phyloP scores from a whole-genome alignment of 352 stramenopile species.

The Phytopythium vexans region DNA sequence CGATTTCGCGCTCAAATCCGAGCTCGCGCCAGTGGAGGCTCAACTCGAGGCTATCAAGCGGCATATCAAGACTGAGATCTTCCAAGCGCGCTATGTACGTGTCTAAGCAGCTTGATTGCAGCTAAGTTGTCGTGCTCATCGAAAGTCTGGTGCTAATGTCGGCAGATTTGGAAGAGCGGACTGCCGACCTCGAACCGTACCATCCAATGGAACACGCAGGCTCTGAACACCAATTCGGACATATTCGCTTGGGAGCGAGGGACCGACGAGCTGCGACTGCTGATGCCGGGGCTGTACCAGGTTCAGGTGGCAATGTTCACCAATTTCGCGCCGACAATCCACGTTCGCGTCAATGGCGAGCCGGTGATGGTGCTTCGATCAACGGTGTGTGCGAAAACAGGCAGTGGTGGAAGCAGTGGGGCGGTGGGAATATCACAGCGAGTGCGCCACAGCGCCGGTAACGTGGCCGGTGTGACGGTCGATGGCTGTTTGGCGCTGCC shows the following conservation, averaged over 20 bases:
- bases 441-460: slow-evolving; percentile 56
- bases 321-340: slow-evolving; percentile 40
- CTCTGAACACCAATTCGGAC: slow-evolving; percentile 64
- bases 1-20: slow-evolving; percentile 22
- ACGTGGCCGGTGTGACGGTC: slow-evolving; percentile 48
- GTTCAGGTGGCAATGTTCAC: slow-evolving; percentile 74
- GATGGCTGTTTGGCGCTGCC: slow-evolving; percentile 59
- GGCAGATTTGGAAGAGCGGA: slow-evolving; percentile 74
- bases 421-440: slow-evolving; percentile 14
- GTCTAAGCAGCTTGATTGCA: neutral
- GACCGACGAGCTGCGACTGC: slow-evolving; percentile 41
- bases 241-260: slow-evolving; percentile 64
- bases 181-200: slow-evolving; percentile 46
- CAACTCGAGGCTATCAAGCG: slow-evolving; percentile 44
- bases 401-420: neutral
- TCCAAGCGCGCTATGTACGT: slow-evolving; percentile 68
- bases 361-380: slow-evolving; percentile 24
- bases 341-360: slow-evolving; percentile 65
- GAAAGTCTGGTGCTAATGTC: neutral
- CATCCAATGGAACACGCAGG: slow-evolving; percentile 61
- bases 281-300: slow-evolving; percentile 66
- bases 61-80: slow-evolving; percentile 67
- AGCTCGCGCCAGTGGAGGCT: slow-evolving; percentile 22
- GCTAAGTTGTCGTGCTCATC: neutral
- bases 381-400: neutral